phyloP scores from a whole-genome alignment of 768 basidiomycete genomes.

The Termitomyces sp. region DNA sequence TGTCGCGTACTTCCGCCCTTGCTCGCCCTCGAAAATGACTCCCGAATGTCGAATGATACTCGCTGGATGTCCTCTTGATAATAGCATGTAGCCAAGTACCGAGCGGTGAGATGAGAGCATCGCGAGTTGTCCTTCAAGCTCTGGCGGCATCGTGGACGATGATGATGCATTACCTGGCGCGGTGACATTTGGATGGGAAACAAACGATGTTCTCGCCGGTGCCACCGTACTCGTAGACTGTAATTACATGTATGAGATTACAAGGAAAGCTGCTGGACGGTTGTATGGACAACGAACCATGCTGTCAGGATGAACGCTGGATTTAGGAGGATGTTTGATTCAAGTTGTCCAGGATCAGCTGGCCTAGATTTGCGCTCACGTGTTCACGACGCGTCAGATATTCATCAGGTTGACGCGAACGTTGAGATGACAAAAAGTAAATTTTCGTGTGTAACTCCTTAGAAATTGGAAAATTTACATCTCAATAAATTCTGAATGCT shows the following conservation, averaged over 20 bases:
- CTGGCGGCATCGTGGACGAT: constrained; percentile 54
- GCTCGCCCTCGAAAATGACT: constrained; percentile 83
- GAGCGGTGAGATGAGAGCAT: constrained; percentile 79
- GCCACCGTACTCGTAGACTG: constrained; percentile 8
- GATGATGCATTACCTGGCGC: constrained; percentile 21
- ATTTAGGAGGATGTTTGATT: neutral
- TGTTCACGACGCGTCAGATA: neutral
- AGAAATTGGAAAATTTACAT: neutral
- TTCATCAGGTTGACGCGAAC: too few species aligned
- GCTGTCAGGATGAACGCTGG: constrained; percentile 1
- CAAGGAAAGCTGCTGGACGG: neutral
- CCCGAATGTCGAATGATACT: constrained; percentile 85
- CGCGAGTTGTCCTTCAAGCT: constrained; percentile 75
- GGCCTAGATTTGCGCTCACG: neutral
- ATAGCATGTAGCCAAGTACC: constrained; percentile 83
- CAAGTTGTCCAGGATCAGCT: constrained; percentile 2
- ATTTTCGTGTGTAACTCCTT: neutral
- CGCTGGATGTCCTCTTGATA: constrained; percentile 69
- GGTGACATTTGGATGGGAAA: constrained; percentile 24
- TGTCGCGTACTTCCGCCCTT: constrained; percentile 71
- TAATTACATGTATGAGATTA: neutral
- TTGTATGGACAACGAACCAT: constrained; percentile 6
- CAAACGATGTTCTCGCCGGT: constrained; percentile 28
- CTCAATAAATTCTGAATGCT: neutral
- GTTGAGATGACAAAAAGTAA: neutral